These are phyloP conservation scores for Lenwebbia sp. DNA, from an alignment of 345 rosid genomes.

Conservation along the genomic window DNA sequence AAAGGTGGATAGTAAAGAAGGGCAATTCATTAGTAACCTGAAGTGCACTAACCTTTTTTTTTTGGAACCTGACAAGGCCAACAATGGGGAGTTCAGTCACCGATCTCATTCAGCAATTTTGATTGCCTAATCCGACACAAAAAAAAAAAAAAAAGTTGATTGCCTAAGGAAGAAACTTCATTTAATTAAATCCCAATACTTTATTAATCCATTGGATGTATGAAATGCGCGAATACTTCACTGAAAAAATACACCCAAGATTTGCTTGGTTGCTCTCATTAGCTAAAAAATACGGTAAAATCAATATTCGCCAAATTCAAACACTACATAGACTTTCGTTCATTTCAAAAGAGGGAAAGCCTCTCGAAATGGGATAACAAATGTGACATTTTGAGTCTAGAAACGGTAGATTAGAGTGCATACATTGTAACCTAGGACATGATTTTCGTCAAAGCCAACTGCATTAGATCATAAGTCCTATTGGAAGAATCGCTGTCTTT, in stretches of 20 bases:
- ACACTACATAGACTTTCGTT: not conserved
- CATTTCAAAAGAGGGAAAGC: not conserved
- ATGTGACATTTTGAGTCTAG: not conserved
- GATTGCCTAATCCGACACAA: not conserved
- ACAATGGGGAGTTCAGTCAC: conserved; percentile 81
- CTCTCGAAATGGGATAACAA: not conserved
- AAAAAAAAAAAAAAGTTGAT: not conserved
- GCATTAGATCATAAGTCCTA: not conserved
- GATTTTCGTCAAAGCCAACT: not conserved
- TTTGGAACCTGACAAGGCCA: conserved; percentile 95
- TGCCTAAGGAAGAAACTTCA: not conserved
- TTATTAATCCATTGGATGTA: not conserved
- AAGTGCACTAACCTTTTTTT: not conserved
- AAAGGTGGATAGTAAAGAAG: not conserved
- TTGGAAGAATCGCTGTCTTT: not conserved
- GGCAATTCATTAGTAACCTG: not conserved
- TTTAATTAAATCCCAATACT: no score
- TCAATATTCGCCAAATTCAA: not conserved
- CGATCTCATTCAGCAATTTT: conserved; percentile 61
- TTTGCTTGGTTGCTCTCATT: not conserved
- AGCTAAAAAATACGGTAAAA: not conserved
- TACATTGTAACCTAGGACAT: not conserved
- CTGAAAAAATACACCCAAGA: not conserved
- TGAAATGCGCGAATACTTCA: not conserved
- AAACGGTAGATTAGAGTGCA: not conserved